phyloP scores from a whole-genome alignment of 768 basidiomycete species.

The Naganishia vishniacii region DNA sequence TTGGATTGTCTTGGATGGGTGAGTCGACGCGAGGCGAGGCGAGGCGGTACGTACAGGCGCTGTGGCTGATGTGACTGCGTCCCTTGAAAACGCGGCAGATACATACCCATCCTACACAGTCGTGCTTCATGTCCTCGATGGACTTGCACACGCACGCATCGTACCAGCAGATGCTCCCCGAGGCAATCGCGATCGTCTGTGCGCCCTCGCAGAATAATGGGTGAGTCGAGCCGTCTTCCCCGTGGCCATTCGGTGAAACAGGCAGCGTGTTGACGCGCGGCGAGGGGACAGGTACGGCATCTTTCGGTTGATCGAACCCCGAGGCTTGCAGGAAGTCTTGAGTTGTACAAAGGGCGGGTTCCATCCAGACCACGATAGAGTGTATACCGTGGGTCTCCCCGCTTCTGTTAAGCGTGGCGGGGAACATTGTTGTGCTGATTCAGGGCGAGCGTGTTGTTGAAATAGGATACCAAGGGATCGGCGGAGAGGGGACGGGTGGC shows the following conservation, averaged over 20 bases:
- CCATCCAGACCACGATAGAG: constrained; percentile 22
- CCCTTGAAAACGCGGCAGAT: constrained; percentile 55
- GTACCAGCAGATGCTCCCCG: constrained; percentile 82
- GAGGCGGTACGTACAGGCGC: neutral
- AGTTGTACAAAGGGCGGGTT: constrained; percentile 50
- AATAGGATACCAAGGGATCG: neutral
- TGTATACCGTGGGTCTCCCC: constrained; percentile 15
- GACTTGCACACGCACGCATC: constrained; percentile 86
- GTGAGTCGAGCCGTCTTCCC: too few relatives aligned
- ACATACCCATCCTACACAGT: constrained; percentile 85
- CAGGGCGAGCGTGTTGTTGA: too few relatives aligned
- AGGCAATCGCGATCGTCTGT: constrained; percentile 88
- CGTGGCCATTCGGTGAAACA: too few relatives aligned
- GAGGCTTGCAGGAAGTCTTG: constrained; percentile 67
- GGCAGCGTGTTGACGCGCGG: neutral
- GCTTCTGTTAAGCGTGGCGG: too few relatives aligned
- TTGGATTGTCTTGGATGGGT: constrained; percentile 91
- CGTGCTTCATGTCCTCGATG: constrained; percentile 91
- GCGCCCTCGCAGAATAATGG: constrained; percentile 56
- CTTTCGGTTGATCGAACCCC: constrained; percentile 82
- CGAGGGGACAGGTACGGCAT: constrained; percentile 63
- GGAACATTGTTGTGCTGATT: too few relatives aligned
- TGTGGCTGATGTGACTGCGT: neutral
- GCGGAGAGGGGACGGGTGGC: neutral
- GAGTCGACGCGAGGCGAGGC: too few relatives aligned